Evolutionary conservation across 2,329 filamentous ascomycete species (phyloP).

Genomic region (Claviceps monticola): DNA sequence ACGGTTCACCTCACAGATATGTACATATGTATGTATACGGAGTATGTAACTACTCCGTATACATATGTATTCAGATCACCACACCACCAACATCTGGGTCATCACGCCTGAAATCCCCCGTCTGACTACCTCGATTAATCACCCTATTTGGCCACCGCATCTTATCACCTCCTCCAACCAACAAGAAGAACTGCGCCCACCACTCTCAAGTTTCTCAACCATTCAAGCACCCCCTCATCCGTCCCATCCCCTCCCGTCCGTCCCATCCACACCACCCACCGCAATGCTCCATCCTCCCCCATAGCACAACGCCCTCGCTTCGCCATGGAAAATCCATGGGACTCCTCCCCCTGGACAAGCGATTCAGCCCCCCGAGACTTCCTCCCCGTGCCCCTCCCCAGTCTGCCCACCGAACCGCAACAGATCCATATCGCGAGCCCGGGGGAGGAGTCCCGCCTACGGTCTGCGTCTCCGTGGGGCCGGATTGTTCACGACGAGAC

Average conservation of each 20-base stretch:
- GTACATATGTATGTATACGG: too few species aligned
- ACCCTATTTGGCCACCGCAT: too few species aligned
- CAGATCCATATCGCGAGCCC: conserved; percentile 17
- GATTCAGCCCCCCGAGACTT: conserved; percentile 13
- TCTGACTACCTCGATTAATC: too few species aligned
- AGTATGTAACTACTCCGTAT: too few species aligned
- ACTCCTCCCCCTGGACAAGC: conserved; percentile 40
- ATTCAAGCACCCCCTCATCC: not conserved
- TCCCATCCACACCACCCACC: not conserved
- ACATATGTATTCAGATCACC: too few species aligned
- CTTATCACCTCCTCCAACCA: too few species aligned
- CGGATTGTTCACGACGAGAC: conserved; percentile 13
- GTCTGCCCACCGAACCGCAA: conserved; percentile 21
- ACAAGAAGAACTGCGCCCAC: too few species aligned
- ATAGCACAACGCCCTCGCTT: not conserved
- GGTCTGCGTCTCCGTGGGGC: conserved; percentile 15
- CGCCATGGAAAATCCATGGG: conserved; percentile 50
- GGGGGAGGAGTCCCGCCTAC: conserved; percentile 9
- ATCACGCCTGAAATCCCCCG: too few species aligned
- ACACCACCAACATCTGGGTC: too few species aligned
- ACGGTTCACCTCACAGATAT: too few species aligned
- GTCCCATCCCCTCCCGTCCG: not conserved
- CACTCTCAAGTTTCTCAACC: not conserved
- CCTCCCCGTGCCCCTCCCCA: conserved; percentile 8
- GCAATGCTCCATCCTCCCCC: not conserved